Evolutionary conservation across 2,329 filamentous ascomycete species (phyloP).

Genomic region (Penicillium crustosum): DNA sequence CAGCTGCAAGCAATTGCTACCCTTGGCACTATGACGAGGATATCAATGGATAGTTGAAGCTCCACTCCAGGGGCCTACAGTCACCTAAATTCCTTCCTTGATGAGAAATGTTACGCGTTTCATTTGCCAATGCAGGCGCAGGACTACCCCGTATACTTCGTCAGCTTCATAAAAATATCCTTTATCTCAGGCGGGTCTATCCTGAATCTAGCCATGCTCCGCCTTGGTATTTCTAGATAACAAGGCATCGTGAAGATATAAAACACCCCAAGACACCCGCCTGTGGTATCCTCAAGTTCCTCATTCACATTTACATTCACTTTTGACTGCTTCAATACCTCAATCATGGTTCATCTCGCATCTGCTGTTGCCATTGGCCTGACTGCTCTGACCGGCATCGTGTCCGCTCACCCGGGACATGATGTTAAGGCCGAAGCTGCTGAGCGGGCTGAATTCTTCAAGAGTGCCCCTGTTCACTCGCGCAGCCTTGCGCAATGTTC

Average conservation of each 20-base stretch:
- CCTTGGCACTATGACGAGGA: neutral
- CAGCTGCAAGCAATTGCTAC: neutral
- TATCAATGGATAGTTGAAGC: neutral
- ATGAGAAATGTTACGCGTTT: slow-evolving; percentile 14
- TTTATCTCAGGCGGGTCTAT: neutral
- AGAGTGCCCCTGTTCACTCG: slow-evolving; percentile 38
- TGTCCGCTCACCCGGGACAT: slow-evolving; percentile 51
- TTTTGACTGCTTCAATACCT: neutral
- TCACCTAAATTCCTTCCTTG: neutral
- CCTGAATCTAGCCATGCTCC: neutral
- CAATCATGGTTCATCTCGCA: slow-evolving; percentile 22
- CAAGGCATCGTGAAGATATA: neutral
- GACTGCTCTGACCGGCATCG: slow-evolving; percentile 27
- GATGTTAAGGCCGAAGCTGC: slow-evolving; percentile 50
- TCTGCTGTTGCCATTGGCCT: slow-evolving; percentile 26
- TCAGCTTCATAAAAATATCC: slow-evolving; percentile 1
- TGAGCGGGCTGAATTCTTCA: slow-evolving; percentile 51
- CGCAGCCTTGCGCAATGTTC: slow-evolving; percentile 51
- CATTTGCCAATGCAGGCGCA: slow-evolving; percentile 8
- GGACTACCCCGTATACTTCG: neutral
- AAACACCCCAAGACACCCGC: neutral
- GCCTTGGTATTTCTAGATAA: neutral
- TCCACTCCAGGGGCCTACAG: slow-evolving; percentile 12
- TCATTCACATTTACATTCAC: neutral
- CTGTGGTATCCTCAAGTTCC: neutral